Evolutionary conservation across 169 alveolate species (phyloP).

Genomic region (Eimeria maxima): DNA sequence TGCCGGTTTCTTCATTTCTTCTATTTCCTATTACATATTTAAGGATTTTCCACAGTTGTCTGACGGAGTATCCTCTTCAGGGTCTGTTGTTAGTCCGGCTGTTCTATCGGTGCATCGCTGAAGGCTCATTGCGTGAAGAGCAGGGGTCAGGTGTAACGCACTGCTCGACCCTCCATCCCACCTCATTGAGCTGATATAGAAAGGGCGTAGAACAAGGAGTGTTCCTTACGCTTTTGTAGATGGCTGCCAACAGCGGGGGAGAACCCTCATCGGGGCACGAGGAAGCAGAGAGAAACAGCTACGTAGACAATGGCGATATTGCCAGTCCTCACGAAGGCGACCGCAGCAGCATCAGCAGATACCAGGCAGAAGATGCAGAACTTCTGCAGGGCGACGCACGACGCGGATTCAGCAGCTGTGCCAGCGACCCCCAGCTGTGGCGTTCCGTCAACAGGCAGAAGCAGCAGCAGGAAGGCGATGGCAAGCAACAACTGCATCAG

Average conservation of each 20-base stretch:
- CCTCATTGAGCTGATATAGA: background rate
- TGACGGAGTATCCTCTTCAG: background rate
- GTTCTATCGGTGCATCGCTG: background rate
- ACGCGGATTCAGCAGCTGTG: constrained; percentile 47
- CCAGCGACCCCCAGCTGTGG: constrained; percentile 72
- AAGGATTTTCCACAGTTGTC: background rate
- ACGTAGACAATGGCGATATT: background rate
- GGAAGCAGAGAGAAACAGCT: background rate
- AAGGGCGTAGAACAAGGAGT: background rate
- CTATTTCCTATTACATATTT: background rate
- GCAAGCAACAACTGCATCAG: background rate
- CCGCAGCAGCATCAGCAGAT: background rate
- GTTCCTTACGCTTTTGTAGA: background rate
- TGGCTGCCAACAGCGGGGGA: constrained; percentile 14
- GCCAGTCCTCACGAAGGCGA: background rate
- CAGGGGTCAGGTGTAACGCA: background rate
- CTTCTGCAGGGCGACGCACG: background rate
- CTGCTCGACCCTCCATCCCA: background rate
- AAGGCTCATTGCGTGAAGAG: background rate
- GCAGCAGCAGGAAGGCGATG: constrained; percentile 35
- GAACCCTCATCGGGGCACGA: constrained; percentile 23
- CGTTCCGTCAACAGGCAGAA: constrained; percentile 12
- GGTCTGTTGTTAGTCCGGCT: background rate
- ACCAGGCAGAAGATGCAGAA: background rate
- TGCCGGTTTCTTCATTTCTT: background rate